Base-by-base conservation (phyloP, 345 rosid genomes). In the Sisymbrium altissimum region DNA sequence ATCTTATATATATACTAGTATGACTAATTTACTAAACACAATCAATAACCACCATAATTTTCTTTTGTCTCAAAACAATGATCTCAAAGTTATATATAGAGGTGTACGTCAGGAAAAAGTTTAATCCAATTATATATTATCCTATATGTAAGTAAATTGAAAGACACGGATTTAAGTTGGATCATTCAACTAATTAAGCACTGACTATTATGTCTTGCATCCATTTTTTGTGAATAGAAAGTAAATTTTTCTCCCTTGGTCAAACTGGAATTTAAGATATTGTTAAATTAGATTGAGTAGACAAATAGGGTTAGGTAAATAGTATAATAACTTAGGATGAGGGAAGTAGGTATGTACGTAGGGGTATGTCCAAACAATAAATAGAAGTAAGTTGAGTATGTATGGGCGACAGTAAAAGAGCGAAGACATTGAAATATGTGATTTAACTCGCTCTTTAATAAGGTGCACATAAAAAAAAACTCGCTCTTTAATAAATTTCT, bases 371-470 rank as follows among this genome's bases (percentile, higher is more conserved):
- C 14, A 10, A 29, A 35, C 36, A 25, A 17, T 7, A 19, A 58
- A 53, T 21, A 23, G 25, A 35, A 30, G 65, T 33, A 14, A 32
- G 8, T 32, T 27, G 7, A 8, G 53, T 19, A 19, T 15, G 53
- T 19, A 19, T 15, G 12, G 21, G 46, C 36, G 30, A 21, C 44
- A 10, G 64, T 33, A 13, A 58, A 39, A 33, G 12, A 45, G 12
- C 21, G 41, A 45, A 54, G 66, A 53, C 76, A 64, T 29, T 11
- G 62, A 72, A 58, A 59, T 10, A 8, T 61, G 68, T 39, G 53
- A 35, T 33, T 46, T 44, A 8, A 27, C 29, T 27, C 29, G 1
- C 29, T 27, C 29, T 27, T 27, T 27, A 27, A 27, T 27, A 27
- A 23, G 1, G 3, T 23, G 2, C 1, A 23, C 1, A 23, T 1